A percentile compares a stretch with the other conserved stretches of the same genome.
These are phyloP conservation scores for Boletus sensibilis DNA, from an alignment of 768 basidiomycete genomes.

Conservation along the genomic window DNA sequence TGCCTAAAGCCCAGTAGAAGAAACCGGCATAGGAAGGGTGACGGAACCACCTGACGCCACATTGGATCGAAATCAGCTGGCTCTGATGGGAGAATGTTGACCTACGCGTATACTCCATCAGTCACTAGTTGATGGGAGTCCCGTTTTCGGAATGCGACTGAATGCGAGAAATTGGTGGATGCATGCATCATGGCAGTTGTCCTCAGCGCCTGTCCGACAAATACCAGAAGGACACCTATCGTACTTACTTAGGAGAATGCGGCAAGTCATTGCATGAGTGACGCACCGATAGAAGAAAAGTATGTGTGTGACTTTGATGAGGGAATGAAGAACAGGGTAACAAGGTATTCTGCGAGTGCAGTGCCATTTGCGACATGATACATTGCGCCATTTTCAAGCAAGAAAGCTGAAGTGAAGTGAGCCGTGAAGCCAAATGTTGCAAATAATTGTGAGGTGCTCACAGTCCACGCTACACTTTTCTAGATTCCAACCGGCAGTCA, in stretches of 20 bases:
- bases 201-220: slow-evolving; percentile 74
- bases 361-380: slow-evolving; percentile 84
- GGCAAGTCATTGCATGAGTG: not conserved
- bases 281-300: slow-evolving; percentile 58
- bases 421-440: not conserved
- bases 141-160: slow-evolving; percentile 73
- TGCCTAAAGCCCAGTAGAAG: slow-evolving; percentile 97
- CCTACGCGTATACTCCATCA: slow-evolving; percentile 84
- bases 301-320: slow-evolving; percentile 58
- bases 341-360: slow-evolving; percentile 78
- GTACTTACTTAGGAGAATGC: not conserved
- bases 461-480: slow-evolving; percentile 92
- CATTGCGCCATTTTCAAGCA: slow-evolving; percentile 83
- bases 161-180: slow-evolving; percentile 89
- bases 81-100: slow-evolving; percentile 7
- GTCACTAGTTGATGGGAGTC: slow-evolving; percentile 80
- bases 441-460: slow-evolving; percentile 42
- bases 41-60: slow-evolving; percentile 48
- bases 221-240: slow-evolving; percentile 61
- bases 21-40: slow-evolving; percentile 98
- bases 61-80: not conserved
- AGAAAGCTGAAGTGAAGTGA: slow-evolving; percentile 61
- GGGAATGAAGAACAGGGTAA: slow-evolving; percentile 67
- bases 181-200: slow-evolving; percentile 97
- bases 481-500: slow-evolving; percentile 94